Evolutionary conservation across 805 yeast genomes (phyloP).

Genomic region (Cyberlindnera americana): DNA sequence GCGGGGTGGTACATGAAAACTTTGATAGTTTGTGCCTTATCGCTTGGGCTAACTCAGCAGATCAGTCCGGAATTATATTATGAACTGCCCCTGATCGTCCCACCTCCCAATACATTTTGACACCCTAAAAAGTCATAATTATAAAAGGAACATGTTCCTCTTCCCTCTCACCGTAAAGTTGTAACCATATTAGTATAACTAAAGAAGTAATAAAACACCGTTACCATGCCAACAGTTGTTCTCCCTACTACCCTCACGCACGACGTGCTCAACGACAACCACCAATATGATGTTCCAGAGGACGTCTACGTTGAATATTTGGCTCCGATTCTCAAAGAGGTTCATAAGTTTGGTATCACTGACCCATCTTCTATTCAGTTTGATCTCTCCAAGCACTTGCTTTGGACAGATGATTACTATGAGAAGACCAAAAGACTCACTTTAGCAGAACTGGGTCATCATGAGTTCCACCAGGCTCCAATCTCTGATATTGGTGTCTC

Average conservation of each 20-base stretch:
- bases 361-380: constrained; percentile 28
- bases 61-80: constrained; percentile 3
- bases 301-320: constrained; percentile 14
- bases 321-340: constrained; percentile 15
- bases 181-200: not conserved
- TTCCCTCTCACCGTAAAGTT: not conserved
- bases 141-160: not conserved
- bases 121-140: not conserved
- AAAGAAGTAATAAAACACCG: not conserved
- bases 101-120: too few relatives aligned
- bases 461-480: constrained; percentile 37
- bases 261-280: constrained; percentile 21
- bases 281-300: constrained; percentile 15
- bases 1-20: not conserved
- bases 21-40: not conserved
- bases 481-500: constrained; percentile 54
- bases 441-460: constrained; percentile 48
- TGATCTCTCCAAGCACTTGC: constrained; percentile 37
- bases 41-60: not conserved
- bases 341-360: constrained; percentile 18
- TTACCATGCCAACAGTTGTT: constrained; percentile 14
- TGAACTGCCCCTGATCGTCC: too few relatives aligned
- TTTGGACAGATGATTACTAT: constrained; percentile 36
- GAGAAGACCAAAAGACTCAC: constrained; percentile 36
- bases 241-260: constrained; percentile 7